These are phyloP conservation scores for Komagataella mondaviorum DNA, from an alignment of 805 yeast species.

Conservation along the genomic window DNA sequence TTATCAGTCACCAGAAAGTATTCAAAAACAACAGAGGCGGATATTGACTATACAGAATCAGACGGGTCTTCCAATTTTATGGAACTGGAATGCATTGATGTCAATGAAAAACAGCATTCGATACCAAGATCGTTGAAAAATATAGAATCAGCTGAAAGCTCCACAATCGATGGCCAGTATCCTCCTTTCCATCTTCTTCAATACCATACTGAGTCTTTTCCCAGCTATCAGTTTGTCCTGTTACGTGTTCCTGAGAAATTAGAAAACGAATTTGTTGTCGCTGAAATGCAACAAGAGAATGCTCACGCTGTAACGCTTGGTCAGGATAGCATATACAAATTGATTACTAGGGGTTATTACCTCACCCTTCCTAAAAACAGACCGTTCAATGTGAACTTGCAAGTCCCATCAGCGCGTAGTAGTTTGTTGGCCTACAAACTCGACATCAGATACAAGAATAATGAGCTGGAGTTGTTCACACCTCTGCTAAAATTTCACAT, in stretches of 20 bases:
- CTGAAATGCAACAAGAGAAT: constrained; percentile 18
- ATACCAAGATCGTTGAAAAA: constrained; percentile 38
- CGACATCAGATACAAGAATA: constrained; percentile 15
- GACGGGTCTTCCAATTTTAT: constrained; percentile 21
- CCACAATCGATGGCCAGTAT: constrained; percentile 37
- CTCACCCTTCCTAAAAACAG: constrained; percentile 27
- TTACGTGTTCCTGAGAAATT: constrained; percentile 22
- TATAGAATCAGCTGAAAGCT: constrained; percentile 27
- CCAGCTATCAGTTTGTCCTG: constrained; percentile 34
- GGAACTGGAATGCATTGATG: constrained; percentile 32
- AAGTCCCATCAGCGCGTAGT: constrained; percentile 46
- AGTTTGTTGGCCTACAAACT: constrained; percentile 41
- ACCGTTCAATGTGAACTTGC: constrained; percentile 31
- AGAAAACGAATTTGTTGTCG: constrained; percentile 20
- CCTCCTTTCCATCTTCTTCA: constrained; percentile 36
- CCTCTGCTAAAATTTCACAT: constrained; percentile 43
- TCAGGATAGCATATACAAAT: constrained; percentile 19
- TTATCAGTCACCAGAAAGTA: constrained; percentile 3
- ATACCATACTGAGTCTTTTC: constrained; percentile 22
- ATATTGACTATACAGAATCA: constrained; percentile 23
- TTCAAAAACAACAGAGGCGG: background rate
- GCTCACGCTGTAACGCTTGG: constrained; percentile 13
- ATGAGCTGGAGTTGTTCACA: constrained; percentile 24
- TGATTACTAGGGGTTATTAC: constrained; percentile 24
- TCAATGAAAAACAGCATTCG: constrained; percentile 18